These are phyloP conservation scores for Colletotrichum tofieldiae DNA, from an alignment of 2,329 filamentous ascomycete species.

Conservation along the genomic window DNA sequence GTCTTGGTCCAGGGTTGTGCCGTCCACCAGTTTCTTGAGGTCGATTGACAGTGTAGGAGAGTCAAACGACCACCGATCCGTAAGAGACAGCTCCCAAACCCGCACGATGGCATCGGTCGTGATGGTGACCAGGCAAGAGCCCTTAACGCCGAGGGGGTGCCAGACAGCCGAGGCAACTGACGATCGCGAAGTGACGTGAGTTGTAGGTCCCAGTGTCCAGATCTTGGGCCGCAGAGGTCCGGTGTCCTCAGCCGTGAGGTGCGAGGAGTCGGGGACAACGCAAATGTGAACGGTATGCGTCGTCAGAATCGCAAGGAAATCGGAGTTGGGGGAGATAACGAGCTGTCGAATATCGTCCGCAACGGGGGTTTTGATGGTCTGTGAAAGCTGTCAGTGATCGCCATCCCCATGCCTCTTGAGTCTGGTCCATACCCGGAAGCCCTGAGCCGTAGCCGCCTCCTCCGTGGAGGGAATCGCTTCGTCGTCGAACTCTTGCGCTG, in stretches of 20 bases:
- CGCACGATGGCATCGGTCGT: constrained; percentile 91
- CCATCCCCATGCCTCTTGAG: background rate
- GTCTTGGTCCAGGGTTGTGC: constrained; percentile 85
- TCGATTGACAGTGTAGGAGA: constrained; percentile 88
- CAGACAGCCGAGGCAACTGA: constrained; percentile 87
- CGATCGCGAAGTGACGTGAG: constrained; percentile 89
- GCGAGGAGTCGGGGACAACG: constrained; percentile 84
- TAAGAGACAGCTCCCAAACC: constrained; percentile 90
- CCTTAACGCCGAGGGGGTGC: constrained; percentile 91
- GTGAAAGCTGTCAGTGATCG: constrained; percentile 23
- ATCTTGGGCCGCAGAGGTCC: constrained; percentile 84
- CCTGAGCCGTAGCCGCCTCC: constrained; percentile 53
- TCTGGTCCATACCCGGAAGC: constrained; percentile 63
- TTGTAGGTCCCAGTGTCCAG: constrained; percentile 92
- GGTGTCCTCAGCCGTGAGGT: constrained; percentile 79
- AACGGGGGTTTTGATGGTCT: constrained; percentile 84
- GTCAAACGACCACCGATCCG: constrained; percentile 90
- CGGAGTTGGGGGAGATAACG: constrained; percentile 84
- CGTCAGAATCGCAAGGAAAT: constrained; percentile 88
- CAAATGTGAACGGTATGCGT: constrained; percentile 91
- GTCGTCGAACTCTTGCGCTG: constrained; percentile 55
- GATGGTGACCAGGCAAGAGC: constrained; percentile 87
- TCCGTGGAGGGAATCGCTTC: constrained; percentile 49
- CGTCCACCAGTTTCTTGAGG: constrained; percentile 89
- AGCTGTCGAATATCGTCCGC: constrained; percentile 89